phyloP scores from a whole-genome alignment of 176 grass and related monocot genomes.

The Tillandsia fasciculata region DNA sequence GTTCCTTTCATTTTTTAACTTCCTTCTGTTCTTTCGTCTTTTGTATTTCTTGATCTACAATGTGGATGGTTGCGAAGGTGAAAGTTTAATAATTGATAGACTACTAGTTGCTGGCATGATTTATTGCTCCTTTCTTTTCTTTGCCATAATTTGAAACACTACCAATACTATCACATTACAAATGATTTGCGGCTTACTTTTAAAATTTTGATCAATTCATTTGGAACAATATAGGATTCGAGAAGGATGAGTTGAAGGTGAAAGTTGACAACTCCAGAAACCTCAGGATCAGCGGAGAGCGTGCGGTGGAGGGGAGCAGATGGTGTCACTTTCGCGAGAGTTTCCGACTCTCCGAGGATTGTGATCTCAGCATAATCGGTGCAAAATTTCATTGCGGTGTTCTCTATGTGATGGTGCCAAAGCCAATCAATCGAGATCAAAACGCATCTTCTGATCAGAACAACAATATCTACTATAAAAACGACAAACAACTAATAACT shows the following conservation, averaged over 20 bases:
- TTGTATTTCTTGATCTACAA: too few relatives aligned
- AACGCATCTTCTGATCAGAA: not conserved
- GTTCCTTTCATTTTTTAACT: not conserved
- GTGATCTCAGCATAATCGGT: constrained; percentile 26
- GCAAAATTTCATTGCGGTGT: constrained; percentile 44
- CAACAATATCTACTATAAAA: not conserved
- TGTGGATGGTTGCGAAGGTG: too few relatives aligned
- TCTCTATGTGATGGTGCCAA: constrained; percentile 46
- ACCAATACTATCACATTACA: not conserved
- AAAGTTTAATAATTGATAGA: too few relatives aligned
- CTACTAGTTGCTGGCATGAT: too few relatives aligned
- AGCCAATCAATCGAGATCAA: not conserved
- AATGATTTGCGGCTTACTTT: not conserved
- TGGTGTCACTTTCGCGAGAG: constrained; percentile 41
- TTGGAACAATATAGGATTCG: constrained; percentile 33
- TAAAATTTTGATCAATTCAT: not conserved
- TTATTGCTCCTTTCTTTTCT: too few relatives aligned
- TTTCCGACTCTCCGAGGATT: constrained; percentile 30
- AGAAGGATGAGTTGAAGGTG: constrained; percentile 62
- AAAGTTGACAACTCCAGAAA: constrained; percentile 27
- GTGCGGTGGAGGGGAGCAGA: constrained; percentile 18
- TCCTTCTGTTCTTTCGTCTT: not conserved
- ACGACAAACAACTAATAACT: not conserved
- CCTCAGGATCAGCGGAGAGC: constrained; percentile 47
- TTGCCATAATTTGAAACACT: too few relatives aligned